A percentile compares a stretch with the other conserved stretches of the same genome.
These are phyloP conservation scores for Tetraselmis chui DNA, from an alignment of 139 green algal species.

Conservation along the genomic window DNA sequence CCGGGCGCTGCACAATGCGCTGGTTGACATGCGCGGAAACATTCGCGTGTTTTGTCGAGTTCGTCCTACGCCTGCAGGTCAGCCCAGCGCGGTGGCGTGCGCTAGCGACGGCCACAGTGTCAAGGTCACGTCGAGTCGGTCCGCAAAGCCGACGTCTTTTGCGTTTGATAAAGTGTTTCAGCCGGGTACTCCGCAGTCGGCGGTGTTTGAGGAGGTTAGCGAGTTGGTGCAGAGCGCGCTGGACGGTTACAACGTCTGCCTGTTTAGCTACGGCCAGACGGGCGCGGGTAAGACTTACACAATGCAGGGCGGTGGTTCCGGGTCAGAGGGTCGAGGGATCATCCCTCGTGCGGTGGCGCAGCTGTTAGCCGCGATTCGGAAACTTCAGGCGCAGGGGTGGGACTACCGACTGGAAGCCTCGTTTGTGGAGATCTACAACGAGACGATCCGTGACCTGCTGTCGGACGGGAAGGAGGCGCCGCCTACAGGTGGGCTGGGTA, in stretches of 20 bases:
- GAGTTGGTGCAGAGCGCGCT: conserved; percentile 91
- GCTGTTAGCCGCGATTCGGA: conserved; percentile 56
- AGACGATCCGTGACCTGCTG: conserved; percentile 81
- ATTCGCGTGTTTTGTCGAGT: conserved; percentile 88
- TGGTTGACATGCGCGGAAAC: conserved; percentile 79
- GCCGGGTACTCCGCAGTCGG: conserved; percentile 41
- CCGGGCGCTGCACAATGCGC: conserved; percentile 74
- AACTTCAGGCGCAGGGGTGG: conserved; percentile 64
- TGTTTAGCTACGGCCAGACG: conserved; percentile 97
- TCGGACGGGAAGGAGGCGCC: conserved; percentile 25
- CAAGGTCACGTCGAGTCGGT: not conserved
- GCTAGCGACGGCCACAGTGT: conserved; percentile 36
- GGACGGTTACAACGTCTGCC: conserved; percentile 97
- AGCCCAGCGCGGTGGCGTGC: conserved; percentile 27
- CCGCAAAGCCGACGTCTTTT: not conserved
- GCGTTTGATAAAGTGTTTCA: conserved; percentile 36
- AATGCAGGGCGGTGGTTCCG: conserved; percentile 76
- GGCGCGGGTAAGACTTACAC: conserved; percentile 96
- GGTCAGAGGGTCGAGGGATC: conserved; percentile 59
- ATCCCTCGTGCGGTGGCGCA: conserved; percentile 76
- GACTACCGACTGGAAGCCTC: conserved; percentile 77
- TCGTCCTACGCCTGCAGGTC: conserved; percentile 28
- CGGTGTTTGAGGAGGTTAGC: conserved; percentile 79
- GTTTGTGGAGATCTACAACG: conserved; percentile 94
- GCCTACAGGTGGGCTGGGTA: not conserved